A percentile compares a stretch with the other conserved stretches of the same genome.
These are phyloP conservation scores for Fraxinus nigra DNA, from an alignment of 305 asterid genomes.

Conservation along the genomic window DNA sequence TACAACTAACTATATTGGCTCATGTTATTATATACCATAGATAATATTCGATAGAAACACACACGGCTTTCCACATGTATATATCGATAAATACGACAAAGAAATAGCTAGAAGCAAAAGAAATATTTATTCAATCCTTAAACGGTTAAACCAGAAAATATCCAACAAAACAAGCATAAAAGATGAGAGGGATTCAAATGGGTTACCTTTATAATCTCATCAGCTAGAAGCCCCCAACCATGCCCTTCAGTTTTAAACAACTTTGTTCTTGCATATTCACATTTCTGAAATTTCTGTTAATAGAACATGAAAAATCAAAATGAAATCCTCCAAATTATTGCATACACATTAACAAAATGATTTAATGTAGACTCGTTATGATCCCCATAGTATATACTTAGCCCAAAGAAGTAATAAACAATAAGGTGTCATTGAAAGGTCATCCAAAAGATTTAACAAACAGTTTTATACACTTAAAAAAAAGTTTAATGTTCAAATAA, in stretches of 20 bases:
- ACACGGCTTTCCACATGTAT: background rate
- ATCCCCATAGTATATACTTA: background rate
- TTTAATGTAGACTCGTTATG: background rate
- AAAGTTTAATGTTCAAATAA: background rate
- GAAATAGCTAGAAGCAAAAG: background rate
- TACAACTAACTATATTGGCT: background rate
- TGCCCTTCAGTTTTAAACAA: conserved; percentile 81
- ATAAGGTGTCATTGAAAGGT: background rate
- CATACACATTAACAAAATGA: background rate
- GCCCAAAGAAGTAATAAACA: background rate
- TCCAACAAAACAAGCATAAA: background rate
- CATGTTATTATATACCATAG: conserved; percentile 12
- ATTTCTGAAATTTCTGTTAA: conserved; percentile 77
- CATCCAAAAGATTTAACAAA: background rate
- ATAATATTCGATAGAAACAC: conserved; percentile 10
- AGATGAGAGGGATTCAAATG: conserved; percentile 23
- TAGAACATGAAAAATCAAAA: conserved; percentile 13
- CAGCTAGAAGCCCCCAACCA: conserved; percentile 92
- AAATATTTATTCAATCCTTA: background rate
- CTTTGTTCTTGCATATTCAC: conserved; percentile 64
- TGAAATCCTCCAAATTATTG: background rate
- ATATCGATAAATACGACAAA: background rate
- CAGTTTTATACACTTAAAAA: background rate
- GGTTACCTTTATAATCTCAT: conserved; percentile 65
- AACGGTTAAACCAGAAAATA: background rate